Percentiles rank a stretch among this genome's conserved stretches.
Evolutionary conservation across 768 basidiomycete genomes (phyloP).

Genomic region (Tephrocybe sp.): DNA sequence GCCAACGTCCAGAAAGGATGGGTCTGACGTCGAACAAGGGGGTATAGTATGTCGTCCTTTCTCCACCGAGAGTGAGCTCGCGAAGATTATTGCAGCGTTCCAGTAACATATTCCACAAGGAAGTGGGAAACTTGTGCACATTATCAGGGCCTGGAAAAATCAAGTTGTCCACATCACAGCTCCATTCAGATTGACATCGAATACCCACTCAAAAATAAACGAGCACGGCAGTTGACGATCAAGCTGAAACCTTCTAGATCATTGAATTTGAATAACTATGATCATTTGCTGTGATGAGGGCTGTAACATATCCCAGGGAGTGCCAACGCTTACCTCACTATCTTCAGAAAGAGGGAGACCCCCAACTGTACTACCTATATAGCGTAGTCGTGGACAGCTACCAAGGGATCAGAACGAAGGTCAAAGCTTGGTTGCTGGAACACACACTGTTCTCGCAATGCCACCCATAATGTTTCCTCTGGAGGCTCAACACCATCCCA

Average conservation of each 20-base stretch:
- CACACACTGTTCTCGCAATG: slow-evolving; percentile 17
- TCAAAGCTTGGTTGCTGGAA: not conserved
- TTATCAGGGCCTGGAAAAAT: slow-evolving; percentile 6
- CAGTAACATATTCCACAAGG: slow-evolving; percentile 56
- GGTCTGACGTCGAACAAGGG: slow-evolving; percentile 20
- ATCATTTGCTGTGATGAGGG: not conserved
- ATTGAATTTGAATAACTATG: slow-evolving; percentile 22
- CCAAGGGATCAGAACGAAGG: not conserved
- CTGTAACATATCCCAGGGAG: not conserved
- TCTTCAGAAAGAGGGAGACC: slow-evolving; percentile 11
- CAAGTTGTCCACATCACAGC: not conserved
- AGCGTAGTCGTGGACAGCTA: slow-evolving; percentile 22
- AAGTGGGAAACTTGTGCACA: slow-evolving; percentile 16
- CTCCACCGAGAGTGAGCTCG: slow-evolving; percentile 36
- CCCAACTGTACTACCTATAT: slow-evolving; percentile 23
- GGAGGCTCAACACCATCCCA: slow-evolving; percentile 25
- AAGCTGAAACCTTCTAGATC: slow-evolving; percentile 20
- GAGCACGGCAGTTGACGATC: slow-evolving; percentile 15
- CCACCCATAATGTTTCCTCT: slow-evolving; percentile 19
- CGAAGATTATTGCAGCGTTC: slow-evolving; percentile 41
- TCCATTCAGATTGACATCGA: not conserved
- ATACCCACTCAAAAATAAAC: slow-evolving; percentile 8
- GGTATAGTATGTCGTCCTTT: slow-evolving; percentile 8
- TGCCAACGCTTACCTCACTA: slow-evolving; percentile 18
- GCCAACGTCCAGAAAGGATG: slow-evolving; percentile 18